A percentile compares a stretch with the other conserved stretches of the same genome.
Evolutionary conservation across 306 rosid genomes (phyloP).

Genomic region (Vigna mungo): DNA sequence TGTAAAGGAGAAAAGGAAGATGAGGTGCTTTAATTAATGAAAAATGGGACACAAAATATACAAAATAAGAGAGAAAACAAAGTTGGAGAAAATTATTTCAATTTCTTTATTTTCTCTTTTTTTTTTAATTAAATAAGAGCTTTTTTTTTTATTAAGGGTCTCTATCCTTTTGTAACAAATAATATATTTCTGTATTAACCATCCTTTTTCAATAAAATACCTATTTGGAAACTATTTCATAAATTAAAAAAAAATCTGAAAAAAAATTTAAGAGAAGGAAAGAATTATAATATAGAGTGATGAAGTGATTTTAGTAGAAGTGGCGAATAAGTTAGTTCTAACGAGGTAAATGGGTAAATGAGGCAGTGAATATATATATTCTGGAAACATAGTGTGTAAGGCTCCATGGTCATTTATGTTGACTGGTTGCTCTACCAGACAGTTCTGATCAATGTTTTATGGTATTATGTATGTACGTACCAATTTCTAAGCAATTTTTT

Average conservation of each 20-base stretch:
- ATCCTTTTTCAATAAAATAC: neutral
- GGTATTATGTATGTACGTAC: neutral
- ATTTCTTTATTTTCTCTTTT: no score
- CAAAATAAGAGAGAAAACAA: no score
- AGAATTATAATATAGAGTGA: neutral
- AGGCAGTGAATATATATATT: neutral
- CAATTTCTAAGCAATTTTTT: neutral
- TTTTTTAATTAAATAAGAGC: no score
- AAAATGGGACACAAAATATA: no score
- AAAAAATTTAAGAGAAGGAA: neutral
- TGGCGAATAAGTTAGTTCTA: neutral
- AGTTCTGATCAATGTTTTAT: neutral
- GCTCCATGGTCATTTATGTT: slow-evolving; percentile 22
- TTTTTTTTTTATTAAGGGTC: no score
- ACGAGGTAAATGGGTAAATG: neutral
- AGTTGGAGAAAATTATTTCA: no score
- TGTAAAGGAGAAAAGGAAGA: no score
- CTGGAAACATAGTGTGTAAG: neutral
- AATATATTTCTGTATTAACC: neutral
- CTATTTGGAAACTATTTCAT: neutral
- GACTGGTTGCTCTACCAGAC: slow-evolving; percentile 80
- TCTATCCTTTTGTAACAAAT: no score
- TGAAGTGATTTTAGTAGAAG: no score
- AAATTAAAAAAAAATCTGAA: neutral
- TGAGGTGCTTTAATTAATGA: no score